Evolutionary conservation across 805 yeast genomes (phyloP), one percentile per base, ranked within the genome.

Genomic region (Candida michaelii): DNA sequence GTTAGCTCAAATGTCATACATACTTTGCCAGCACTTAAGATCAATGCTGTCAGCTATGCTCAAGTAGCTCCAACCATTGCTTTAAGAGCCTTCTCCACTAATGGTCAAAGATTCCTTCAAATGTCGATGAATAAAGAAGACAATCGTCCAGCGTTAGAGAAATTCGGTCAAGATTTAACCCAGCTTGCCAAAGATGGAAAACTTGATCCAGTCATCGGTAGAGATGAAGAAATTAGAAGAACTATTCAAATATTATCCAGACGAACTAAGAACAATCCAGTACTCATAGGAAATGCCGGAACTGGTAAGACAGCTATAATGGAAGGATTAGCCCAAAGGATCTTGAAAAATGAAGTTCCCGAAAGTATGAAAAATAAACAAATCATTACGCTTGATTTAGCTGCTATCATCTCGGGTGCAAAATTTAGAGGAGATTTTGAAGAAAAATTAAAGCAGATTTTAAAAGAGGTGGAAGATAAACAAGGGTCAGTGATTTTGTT

Each of bases 231-330:
- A 59, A 93, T 91, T 43, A 76, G 91, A 45, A 73, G 99, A 45
- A 91, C 98, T 0, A 84, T 91, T 43, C 98, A 91, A 60, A 90
- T 91, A 36, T 67, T 91, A 34, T 88, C 97, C 1, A 73, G 99
- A 53, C 75, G 98, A 60, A 89, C 97, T 1, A 91, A 91, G 64
- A 93, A 93, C 62, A 91, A 91, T 57, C 99, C 99, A 0, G 96
- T 93, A 1, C 64, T 91, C 42, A 89, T 93, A 31, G 99, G 99
- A 48, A 81, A 86, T 52, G 99, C 99, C 1, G 99, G 99, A 66
- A 95, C 97, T 0, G 99, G 99, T 68, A 91, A 91, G 63, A 93
- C 98, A 0, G 95, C 98, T 5, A 81, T 93, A 44, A 85, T 93
- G 80, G 99, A 93, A 59, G 99, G 98, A 0, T 71, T 93, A 30